Evolutionary conservation across 2,329 filamentous ascomycete species (phyloP), one percentile per base, ranked within the genome.

Genomic region (Penicillium sp.): DNA sequence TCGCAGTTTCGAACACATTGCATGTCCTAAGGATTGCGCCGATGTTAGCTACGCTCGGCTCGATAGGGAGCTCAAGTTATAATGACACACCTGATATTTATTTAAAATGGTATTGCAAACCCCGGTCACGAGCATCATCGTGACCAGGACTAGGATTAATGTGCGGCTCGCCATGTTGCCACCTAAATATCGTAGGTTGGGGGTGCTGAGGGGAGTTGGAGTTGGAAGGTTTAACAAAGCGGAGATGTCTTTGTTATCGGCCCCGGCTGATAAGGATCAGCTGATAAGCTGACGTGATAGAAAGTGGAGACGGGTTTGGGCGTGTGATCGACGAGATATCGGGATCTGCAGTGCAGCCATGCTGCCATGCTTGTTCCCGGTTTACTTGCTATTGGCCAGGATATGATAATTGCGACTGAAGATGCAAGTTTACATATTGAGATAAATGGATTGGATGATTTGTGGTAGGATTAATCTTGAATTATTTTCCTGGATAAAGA

Each of bases 61-160:
- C 22, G 7, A 18, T 18, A 22, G 6, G 25, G 18, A 23, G 5
- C 29, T 33, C 22, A 18, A 27, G 18, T 20, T 11, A 11, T 15
- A 18, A 29, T 22, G 31, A 71, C 79, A 58, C 75, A 92, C 92
- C 80, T 97, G 93, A 70, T 92, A 97, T 73, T 99, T 99, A 65
- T 93, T 97, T 68, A 99, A 82, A 58, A 99, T 85, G 1, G 94
- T 99, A 74, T 99, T 99, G 82, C 92, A 96, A 59, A 96, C 92
- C 60, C 93, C 93, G 23, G 93, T 97, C 71, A 96, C 78, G 70
- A 97, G 82, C 93, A 97, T 97, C 90, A 97, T 95, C 67, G 82
- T 88, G 74, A 97, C 91, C 60, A 97, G 82, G 69, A 97, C 83
- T 35, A 92, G 92, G 57, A 97, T 84, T 53, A 91, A 72, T 35